phyloP scores from a whole-genome alignment of 2,329 filamentous ascomycete species.

The Ophiobolus disseminans region DNA sequence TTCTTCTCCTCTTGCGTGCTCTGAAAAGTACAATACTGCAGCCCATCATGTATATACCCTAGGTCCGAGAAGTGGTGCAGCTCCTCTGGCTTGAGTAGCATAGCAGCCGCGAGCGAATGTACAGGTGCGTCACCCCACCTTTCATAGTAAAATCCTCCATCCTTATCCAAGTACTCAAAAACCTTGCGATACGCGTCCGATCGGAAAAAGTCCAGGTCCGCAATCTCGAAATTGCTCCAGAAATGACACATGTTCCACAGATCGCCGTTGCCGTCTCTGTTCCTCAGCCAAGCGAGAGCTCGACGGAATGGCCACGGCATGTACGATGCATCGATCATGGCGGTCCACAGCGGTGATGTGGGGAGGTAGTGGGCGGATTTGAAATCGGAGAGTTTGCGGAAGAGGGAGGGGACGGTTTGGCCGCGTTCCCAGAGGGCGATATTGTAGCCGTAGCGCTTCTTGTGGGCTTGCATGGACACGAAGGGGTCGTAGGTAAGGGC shows the following conservation, averaged over 20 bases:
- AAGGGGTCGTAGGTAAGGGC: constrained; percentile 97
- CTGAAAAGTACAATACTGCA: constrained; percentile 18
- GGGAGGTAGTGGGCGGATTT: constrained; percentile 11
- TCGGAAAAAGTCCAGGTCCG: constrained; percentile 87
- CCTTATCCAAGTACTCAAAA: constrained; percentile 75
- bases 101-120: constrained; percentile 85
- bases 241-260: constrained; percentile 97
- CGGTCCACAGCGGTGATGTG: constrained; percentile 20
- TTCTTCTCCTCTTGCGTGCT: constrained; percentile 9
- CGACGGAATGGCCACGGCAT: constrained; percentile 24
- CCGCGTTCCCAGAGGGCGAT: constrained; percentile 94
- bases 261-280: constrained; percentile 77
- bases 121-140: constrained; percentile 93
- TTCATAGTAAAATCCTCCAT: constrained; percentile 24
- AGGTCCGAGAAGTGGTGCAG: constrained; percentile 98
- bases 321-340: constrained; percentile 19
- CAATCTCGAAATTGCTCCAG: constrained; percentile 98
- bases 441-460: constrained; percentile 97
- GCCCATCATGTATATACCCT: constrained; percentile 71
- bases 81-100: constrained; percentile 85
- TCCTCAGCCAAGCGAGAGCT: constrained; percentile 19
- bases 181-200: constrained; percentile 88
- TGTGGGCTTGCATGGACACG: constrained; percentile 91
- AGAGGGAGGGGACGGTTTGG: constrained; percentile 74
- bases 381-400: constrained; percentile 23